Evolutionary conservation across 257 asterid species (phyloP), one percentile per base, ranked within the genome.

Genomic region (Leptodermis oblonga): DNA sequence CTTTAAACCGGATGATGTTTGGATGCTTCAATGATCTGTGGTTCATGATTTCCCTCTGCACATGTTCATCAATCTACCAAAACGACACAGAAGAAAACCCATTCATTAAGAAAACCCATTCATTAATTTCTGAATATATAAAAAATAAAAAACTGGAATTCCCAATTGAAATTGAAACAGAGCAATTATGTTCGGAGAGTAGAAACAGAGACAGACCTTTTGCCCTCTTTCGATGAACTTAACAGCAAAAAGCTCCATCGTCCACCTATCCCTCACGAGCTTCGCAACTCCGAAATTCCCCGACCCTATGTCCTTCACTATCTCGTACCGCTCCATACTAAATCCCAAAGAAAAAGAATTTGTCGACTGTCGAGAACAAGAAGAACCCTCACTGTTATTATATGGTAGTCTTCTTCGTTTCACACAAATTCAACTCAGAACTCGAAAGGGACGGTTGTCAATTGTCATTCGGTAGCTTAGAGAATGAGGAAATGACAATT

Each of bases 231-330:
- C 81, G 26, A 81, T 81, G 64, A 81, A 72, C 72, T 81, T 81
- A 28, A 81, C 77, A 64, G 85, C 85, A 68, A 70, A 69, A 22
- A 74, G 75, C 30, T 81, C 85, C 28, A 42, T 72, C 49, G 76
- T 74, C 36, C 60, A 34, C 41, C 72, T 78, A 11, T 81, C 85
- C 51, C 78, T 76, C 70, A 80, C 89, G 76, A 89, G 91, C 84
- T 80, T 89, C 2, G 96, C 93, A 14, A 89, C 96, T 33, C 96
- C 96, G 68, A 89, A 89, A 67, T 89, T 89, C 34, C 96, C 96
- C 62, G 85, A 82, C 18, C 93, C 93, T 45, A 85, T 23, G 53
- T 89, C 84, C 79, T 81, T 89, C 69, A 89, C 73, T 26, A 74
- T 72, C 60, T 86, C 93, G 56, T 86, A 90, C 36, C 82, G 69